Conservation (phyloP, 1,284 basidiomycete genomes). For the Puccinia brachypodii region DNA sequence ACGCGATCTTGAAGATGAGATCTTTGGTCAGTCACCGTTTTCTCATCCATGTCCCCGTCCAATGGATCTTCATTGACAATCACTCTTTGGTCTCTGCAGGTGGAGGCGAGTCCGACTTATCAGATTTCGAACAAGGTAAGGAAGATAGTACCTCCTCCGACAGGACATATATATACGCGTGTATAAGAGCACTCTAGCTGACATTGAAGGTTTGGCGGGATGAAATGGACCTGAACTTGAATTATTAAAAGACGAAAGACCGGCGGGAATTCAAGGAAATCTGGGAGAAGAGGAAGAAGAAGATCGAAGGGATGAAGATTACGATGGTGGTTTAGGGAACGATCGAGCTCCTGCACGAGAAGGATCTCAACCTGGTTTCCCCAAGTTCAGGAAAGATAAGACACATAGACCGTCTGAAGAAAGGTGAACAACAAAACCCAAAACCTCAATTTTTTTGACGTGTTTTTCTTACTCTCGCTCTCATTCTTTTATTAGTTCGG, state of each 20-base stretch:
- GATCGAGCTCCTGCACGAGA: neutral
- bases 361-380: neutral
- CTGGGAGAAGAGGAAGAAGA: neutral
- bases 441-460: neutral
- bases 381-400: constrained; percentile 24
- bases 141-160: too few species aligned
- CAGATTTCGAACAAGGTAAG: constrained; percentile 36
- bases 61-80: neutral
- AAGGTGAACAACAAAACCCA: neutral
- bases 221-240: neutral
- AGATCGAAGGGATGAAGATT: neutral
- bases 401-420: neutral
- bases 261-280: neutral
- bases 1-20: constrained; percentile 31
- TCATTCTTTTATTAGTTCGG: neutral
- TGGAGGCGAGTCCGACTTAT: constrained; percentile 40
- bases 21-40: constrained; percentile 24
- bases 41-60: neutral
- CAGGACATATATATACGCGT: neutral
- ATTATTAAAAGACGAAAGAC: neutral
- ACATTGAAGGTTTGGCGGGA: neutral
- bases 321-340: neutral
- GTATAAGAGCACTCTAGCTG: neutral
- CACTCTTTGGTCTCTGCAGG: neutral
- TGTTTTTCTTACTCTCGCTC: neutral